These are phyloP conservation scores for Kodamaea nitidulidarum DNA, from an alignment of 805 yeast genomes.

Conservation along the genomic window DNA sequence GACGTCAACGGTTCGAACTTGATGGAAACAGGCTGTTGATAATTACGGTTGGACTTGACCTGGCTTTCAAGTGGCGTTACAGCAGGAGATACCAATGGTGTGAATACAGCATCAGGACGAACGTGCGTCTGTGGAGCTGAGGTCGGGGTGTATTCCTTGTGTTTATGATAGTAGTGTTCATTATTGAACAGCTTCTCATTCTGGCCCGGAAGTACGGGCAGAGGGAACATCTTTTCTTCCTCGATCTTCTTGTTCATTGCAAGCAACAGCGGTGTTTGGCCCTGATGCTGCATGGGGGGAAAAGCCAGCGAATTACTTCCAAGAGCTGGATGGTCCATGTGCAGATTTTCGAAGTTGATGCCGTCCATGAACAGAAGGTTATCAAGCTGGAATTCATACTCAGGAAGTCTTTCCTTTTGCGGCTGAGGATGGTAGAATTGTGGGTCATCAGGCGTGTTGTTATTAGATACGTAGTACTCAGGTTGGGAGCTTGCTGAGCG, in stretches of 20 bases:
- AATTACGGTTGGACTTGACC: slow-evolving; percentile 17
- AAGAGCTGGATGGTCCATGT: not conserved
- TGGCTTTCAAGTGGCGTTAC: slow-evolving; percentile 56
- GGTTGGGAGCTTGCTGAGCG: slow-evolving; percentile 3
- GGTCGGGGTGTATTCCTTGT: slow-evolving; percentile 9
- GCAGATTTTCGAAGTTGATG: slow-evolving; percentile 10
- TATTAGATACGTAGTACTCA: slow-evolving; percentile 8
- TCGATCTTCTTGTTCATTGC: slow-evolving; percentile 16
- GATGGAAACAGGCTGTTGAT: slow-evolving; percentile 18
- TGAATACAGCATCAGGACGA: slow-evolving; percentile 60
- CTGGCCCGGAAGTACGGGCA: slow-evolving; percentile 41
- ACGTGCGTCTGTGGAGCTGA: slow-evolving; percentile 30
- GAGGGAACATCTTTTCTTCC: slow-evolving; percentile 15
- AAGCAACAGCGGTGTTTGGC: slow-evolving; percentile 23
- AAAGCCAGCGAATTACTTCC: slow-evolving; percentile 20
- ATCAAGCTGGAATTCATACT: slow-evolving; percentile 23
- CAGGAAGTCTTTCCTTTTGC: slow-evolving; percentile 1
- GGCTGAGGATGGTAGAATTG: slow-evolving; percentile 4
- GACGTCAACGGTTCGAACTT: slow-evolving; percentile 57
- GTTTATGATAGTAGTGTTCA: slow-evolving; percentile 39
- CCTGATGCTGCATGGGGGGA: slow-evolving; percentile 22
- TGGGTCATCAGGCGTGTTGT: slow-evolving; percentile 8
- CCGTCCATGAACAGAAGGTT: slow-evolving; percentile 22
- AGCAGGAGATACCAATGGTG: slow-evolving; percentile 76
- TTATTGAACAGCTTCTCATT: slow-evolving; percentile 39